A percentile compares a stretch with the other conserved stretches of the same genome.
Evolutionary conservation across 2,329 filamentous ascomycete genomes (phyloP).

Genomic region (Fusarium albosuccineum): DNA sequence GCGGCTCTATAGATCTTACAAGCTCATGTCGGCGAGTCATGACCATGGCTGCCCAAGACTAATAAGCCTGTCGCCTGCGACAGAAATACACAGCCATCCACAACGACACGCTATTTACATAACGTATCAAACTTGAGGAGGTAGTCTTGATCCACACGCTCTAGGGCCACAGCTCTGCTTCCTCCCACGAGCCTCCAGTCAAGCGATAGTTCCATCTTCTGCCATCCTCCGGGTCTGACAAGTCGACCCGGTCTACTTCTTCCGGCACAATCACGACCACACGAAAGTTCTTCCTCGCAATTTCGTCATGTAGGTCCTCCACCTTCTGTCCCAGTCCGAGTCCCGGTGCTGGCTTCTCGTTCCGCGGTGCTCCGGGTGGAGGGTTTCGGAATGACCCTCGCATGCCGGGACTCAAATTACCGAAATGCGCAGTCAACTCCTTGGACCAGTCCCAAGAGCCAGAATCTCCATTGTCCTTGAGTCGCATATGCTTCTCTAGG

Average conservation of each 20-base stretch:
- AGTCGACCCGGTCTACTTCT: constrained; percentile 80
- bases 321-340: constrained; percentile 73
- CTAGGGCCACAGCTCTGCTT: constrained; percentile 77
- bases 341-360: constrained; percentile 60
- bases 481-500: constrained; percentile 73
- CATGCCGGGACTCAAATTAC: constrained; percentile 86
- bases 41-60: no score
- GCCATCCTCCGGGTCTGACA: constrained; percentile 74
- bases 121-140: no score
- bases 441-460: constrained; percentile 80
- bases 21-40: no score
- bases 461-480: constrained; percentile 47
- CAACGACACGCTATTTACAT: no score
- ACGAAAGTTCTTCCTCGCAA: constrained; percentile 81
- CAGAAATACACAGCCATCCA: no score
- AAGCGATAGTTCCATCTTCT: constrained; percentile 77
- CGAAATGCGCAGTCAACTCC: constrained; percentile 90
- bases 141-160: no score
- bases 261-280: constrained; percentile 86
- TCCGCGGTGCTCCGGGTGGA: constrained; percentile 72
- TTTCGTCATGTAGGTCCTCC: constrained; percentile 75
- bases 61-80: no score
- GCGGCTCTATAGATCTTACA: no score
- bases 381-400: constrained; percentile 82
- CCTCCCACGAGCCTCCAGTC: constrained; percentile 71